Evolutionary conservation across 169 alveolate genomes (phyloP), one percentile per base, ranked within the genome.

Genomic region (Plasmodium vivax): DNA sequence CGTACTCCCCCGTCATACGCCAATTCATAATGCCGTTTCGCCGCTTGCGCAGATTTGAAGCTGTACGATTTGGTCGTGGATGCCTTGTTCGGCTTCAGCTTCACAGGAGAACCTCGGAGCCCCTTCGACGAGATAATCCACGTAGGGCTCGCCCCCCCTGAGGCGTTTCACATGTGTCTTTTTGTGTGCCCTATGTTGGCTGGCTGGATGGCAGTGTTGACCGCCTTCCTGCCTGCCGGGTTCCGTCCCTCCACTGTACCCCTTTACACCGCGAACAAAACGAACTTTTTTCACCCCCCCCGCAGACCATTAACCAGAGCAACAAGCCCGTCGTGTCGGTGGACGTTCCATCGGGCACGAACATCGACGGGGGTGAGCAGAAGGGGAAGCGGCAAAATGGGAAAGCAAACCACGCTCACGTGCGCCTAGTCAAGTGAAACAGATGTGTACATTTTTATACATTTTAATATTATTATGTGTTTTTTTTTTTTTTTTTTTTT

Each of bases 341-440:
- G 47, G 99, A 97, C 84, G 96, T 98, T 14, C 99, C 99, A 38
- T 97, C 99, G 4, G 99, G 99, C 56, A 97, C 97, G 97, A 98
- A 98, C 93, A 97, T 98, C 6, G 98, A 96, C 68, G 74, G 95
- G 85, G 98, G 98, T 83, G 95, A 97, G 75, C 45, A 51, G n/a
- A 43, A 93, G 30, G 72, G 85, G 23, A 2, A 34, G 32, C 16
- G 5, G 12, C 10, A 45, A 45, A 45, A 45, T 43, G 56, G 56
- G n/a, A 45, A 45, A 45, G 2, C 56, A 75, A 85, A 32, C 43
- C 34, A 47, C 43, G 51, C 10, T 51, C 10, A 82, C 8, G 32
- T 83, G 36, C 1, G 41, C 23, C 75, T 27, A 19, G 19, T 82
- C 43, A 19, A 47, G 30, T 12, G 5, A 54, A 2, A 82, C 23